phyloP scores from a whole-genome alignment of 83 land plant species.

The Diphasiastrum complanatum region DNA sequence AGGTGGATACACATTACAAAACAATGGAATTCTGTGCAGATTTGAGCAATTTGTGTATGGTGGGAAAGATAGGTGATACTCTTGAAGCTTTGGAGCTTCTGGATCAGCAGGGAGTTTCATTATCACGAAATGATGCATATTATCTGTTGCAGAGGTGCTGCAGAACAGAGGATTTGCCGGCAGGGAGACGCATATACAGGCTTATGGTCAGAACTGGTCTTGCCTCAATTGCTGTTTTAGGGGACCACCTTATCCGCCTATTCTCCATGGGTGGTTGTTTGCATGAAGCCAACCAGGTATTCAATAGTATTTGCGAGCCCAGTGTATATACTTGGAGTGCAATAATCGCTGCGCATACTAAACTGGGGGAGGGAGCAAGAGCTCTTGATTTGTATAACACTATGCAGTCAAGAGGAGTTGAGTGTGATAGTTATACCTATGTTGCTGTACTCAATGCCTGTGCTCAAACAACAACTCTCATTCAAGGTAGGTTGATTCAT shows the following conservation, averaged over 20 bases:
- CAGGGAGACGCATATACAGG: background rate
- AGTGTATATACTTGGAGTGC: constrained; percentile 13
- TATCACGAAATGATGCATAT: constrained; percentile 2
- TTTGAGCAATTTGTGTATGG: too few species aligned
- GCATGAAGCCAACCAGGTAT: constrained; percentile 5
- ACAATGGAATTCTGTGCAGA: too few species aligned
- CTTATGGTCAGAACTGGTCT: background rate
- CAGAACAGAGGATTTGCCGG: constrained; percentile 1
- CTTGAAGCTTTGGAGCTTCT: too few species aligned
- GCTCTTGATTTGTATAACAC: constrained; percentile 4
- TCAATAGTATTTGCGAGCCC: background rate
- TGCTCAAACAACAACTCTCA: constrained; percentile 1
- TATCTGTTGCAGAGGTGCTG: constrained; percentile 1
- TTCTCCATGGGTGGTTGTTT: too few species aligned
- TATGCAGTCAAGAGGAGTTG: background rate
- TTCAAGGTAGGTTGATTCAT: constrained; percentile 17
- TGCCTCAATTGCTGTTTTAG: background rate
- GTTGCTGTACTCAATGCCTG: constrained; percentile 38
- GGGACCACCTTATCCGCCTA: constrained; percentile 1
- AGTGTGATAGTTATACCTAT: constrained; percentile 22
- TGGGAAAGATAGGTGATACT: too few species aligned
- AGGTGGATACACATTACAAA: too few species aligned
- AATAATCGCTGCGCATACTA: constrained; percentile 1
- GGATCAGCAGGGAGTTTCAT: background rate
- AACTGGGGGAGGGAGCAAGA: background rate